Conservation (phyloP, 176 grass and related monocot species). For the Typha latifolia region DNA sequence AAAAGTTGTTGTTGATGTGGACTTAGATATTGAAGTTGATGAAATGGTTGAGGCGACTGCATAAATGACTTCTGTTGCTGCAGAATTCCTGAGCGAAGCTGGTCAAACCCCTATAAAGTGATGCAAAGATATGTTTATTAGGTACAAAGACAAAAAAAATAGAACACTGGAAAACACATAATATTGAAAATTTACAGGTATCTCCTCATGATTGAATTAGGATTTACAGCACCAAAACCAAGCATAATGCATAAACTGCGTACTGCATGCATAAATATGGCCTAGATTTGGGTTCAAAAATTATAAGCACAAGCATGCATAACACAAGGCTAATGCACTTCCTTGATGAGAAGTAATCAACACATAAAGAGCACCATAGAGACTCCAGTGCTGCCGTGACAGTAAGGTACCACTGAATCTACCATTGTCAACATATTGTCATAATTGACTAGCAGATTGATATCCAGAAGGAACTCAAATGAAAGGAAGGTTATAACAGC, state of each 20-base stretch:
- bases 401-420: no score
- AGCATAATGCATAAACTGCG: not conserved
- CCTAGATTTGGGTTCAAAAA: not conserved
- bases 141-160: not conserved
- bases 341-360: no score
- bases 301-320: no score
- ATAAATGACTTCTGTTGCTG: constrained; percentile 57
- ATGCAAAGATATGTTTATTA: constrained; percentile 5
- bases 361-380: no score
- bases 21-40: constrained; percentile 61
- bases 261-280: not conserved
- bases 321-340: no score
- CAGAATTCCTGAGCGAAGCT: constrained; percentile 56
- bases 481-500: no score
- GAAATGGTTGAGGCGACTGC: constrained; percentile 59
- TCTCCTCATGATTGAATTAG: not conserved
- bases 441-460: no score
- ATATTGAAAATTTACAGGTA: not conserved
- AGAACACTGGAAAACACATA: not conserved
- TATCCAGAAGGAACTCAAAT: no score
- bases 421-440: no score
- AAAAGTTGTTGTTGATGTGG: constrained; percentile 70
- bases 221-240: not conserved
- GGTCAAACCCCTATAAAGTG: constrained; percentile 49
- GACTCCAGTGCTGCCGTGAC: no score